Evolutionary conservation across 768 basidiomycete species (phyloP).

Genomic region (Rhizopogon roseolus): DNA sequence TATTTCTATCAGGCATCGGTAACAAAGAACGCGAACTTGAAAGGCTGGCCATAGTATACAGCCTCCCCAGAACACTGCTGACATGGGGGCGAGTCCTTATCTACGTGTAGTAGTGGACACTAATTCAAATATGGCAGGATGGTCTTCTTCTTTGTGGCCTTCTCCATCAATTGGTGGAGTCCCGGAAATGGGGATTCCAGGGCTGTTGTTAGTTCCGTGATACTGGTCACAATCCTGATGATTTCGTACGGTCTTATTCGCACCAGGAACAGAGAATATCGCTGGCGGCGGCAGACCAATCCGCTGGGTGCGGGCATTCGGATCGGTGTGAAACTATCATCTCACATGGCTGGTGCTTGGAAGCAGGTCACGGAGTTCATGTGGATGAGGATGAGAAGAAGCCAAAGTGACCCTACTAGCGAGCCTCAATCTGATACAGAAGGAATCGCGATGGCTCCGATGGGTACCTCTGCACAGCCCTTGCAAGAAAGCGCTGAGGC

Average conservation of each 20-base stretch:
- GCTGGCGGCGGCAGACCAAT: constrained; percentile 16
- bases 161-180: constrained; percentile 20
- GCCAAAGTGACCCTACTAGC: too few relatives aligned
- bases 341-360: too few relatives aligned
- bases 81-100: constrained; percentile 50
- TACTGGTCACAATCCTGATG: constrained; percentile 24
- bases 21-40: constrained; percentile 37
- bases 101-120: neutral
- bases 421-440: too few relatives aligned
- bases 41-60: constrained; percentile 46
- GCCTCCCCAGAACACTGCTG: constrained; percentile 49
- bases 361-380: too few relatives aligned
- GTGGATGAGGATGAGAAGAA: too few relatives aligned
- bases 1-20: constrained; percentile 12
- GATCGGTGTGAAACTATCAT: too few relatives aligned
- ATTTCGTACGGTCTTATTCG: constrained; percentile 42
- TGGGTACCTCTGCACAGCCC: too few relatives aligned
- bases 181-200: constrained; percentile 7
- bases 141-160: constrained; percentile 21
- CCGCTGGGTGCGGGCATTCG: too few relatives aligned
- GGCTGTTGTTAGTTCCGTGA: constrained; percentile 24
- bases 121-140: constrained; percentile 14
- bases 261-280: constrained; percentile 7
- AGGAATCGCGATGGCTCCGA: too few relatives aligned
- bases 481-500: too few relatives aligned